A percentile compares a stretch with the other conserved stretches of the same genome.
Evolutionary conservation across 805 yeast genomes (phyloP).

Genomic region (Metschnikowia reukaufii): DNA sequence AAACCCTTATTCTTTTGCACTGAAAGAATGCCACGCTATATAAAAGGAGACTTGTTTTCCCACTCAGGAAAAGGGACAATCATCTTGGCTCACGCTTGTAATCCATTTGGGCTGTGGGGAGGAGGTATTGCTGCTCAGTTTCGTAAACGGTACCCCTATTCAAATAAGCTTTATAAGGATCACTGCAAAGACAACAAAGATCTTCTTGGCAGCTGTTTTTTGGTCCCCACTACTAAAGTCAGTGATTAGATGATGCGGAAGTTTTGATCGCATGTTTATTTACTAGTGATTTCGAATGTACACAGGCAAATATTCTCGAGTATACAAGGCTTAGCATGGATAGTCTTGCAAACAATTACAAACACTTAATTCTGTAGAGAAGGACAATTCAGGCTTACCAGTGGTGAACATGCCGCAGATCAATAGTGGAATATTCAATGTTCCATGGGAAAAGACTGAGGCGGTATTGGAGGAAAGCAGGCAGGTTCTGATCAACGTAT

Average conservation of each 20-base stretch:
- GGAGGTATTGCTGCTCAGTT: constrained; percentile 75
- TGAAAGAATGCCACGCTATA: constrained; percentile 49
- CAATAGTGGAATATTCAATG: constrained; percentile 70
- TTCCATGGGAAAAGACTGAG: constrained; percentile 77
- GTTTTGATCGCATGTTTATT: constrained; percentile 65
- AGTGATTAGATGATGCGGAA: constrained; percentile 25
- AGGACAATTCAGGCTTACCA: constrained; percentile 17
- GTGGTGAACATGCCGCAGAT: constrained; percentile 71
- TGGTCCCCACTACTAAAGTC: constrained; percentile 30
- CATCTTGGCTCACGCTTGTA: constrained; percentile 75
- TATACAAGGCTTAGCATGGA: constrained; percentile 52
- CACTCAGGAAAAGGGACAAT: constrained; percentile 26
- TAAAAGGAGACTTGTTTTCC: constrained; percentile 58
- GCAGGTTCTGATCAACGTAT: constrained; percentile 18
- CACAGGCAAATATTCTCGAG: constrained; percentile 46
- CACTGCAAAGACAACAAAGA: constrained; percentile 36
- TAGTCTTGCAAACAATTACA: constrained; percentile 34
- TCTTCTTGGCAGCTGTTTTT: constrained; percentile 55
- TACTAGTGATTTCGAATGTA: constrained; percentile 54
- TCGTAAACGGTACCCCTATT: constrained; percentile 51
- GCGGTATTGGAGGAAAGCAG: constrained; percentile 57
- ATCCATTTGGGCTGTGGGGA: constrained; percentile 79
- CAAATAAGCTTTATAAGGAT: constrained; percentile 49
- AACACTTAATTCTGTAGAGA: constrained; percentile 2
- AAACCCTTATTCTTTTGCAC: too few relatives aligned